phyloP scores from a whole-genome alignment of 202 grass and related monocot genomes.

The Digitaria exilis region DNA sequence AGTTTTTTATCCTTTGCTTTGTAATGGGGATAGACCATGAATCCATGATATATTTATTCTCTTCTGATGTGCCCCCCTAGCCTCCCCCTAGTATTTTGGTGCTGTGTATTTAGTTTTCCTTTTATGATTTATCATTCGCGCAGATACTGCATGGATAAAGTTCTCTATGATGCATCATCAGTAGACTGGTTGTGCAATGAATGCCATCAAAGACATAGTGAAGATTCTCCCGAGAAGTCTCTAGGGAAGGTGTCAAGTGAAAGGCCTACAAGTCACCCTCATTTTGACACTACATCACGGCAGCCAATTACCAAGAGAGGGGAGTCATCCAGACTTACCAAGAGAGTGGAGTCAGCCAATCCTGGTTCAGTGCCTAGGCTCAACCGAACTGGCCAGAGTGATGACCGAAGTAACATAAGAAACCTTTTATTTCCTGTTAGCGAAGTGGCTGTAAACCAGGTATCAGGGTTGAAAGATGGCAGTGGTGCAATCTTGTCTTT shows the following conservation, averaged over 20 bases:
- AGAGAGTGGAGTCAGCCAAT: background rate
- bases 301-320: slow-evolving; percentile 5
- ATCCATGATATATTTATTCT: background rate
- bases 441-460: background rate
- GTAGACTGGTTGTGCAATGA: slow-evolving; percentile 36
- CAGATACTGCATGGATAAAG: slow-evolving; percentile 46
- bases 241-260: slow-evolving; percentile 34
- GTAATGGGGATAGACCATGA: background rate
- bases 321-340: background rate
- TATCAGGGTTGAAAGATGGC: background rate
- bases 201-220: slow-evolving; percentile 10
- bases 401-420: background rate
- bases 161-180: slow-evolving; percentile 32
- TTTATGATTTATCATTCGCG: slow-evolving; percentile 23
- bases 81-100: slow-evolving; percentile 6
- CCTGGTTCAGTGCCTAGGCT: background rate
- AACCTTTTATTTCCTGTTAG: background rate
- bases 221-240: slow-evolving; percentile 10
- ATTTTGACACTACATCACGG: background rate
- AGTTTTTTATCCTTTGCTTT: background rate
- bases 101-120: background rate
- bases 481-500: background rate
- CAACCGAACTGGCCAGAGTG: background rate
- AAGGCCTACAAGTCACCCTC: background rate
- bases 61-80: no score